Evolutionary conservation across 331 rosid genomes (phyloP).

Genomic region (Rhamnella rubrinervis): DNA sequence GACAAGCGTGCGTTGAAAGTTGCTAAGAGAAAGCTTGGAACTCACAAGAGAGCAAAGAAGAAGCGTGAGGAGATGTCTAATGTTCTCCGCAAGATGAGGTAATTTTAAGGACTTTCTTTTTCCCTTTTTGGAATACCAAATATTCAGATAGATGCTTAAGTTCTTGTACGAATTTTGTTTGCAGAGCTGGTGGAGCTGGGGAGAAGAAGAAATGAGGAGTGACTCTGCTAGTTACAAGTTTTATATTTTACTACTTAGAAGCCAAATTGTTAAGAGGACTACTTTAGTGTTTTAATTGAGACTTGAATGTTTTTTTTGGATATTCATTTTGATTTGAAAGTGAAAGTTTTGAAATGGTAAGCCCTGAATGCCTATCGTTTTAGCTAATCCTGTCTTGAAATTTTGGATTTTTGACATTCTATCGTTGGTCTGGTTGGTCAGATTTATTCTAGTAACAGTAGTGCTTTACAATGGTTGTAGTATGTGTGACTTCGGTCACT

Average conservation of each 20-base stretch:
- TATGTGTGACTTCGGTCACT: too few species aligned
- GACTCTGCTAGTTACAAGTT: neutral
- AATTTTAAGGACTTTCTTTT: neutral
- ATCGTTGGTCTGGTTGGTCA: too few species aligned
- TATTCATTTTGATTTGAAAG: conserved; percentile 4
- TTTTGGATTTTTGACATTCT: neutral
- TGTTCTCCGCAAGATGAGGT: conserved; percentile 84
- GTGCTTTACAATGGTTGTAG: neutral
- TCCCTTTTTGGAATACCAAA: neutral
- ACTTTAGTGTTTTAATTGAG: conserved; percentile 2
- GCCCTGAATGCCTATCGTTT: neutral
- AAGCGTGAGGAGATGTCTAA: conserved; percentile 91
- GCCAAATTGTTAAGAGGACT: neutral
- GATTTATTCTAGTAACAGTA: neutral
- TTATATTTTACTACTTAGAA: neutral
- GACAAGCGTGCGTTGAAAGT: conserved; percentile 78
- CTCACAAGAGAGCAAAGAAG: conserved; percentile 86
- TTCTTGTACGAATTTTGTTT: conserved; percentile 7
- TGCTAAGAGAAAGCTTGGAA: conserved; percentile 74
- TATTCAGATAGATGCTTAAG: neutral
- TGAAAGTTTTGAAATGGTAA: conserved; percentile 14
- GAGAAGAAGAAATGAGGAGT: conserved; percentile 66
- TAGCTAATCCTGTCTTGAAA: neutral
- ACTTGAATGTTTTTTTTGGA: neutral
- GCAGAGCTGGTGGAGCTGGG: conserved; percentile 76